These are phyloP conservation scores for Leccinum pachyderme DNA, from an alignment of 1,284 basidiomycete species.

Conservation along the genomic window DNA sequence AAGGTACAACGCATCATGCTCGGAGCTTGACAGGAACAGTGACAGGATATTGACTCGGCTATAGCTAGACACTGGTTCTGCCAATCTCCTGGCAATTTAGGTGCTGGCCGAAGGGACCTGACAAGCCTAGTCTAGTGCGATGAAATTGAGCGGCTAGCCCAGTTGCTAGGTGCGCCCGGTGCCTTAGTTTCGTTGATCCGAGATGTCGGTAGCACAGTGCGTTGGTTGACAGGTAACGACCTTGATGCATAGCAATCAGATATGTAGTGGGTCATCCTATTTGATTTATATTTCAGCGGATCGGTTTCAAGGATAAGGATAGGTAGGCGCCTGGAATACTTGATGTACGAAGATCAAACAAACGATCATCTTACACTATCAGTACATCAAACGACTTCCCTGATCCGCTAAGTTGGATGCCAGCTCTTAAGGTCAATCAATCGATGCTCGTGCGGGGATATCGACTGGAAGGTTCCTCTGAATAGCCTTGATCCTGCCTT, in stretches of 20 bases:
- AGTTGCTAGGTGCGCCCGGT: neutral
- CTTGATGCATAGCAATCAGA: neutral
- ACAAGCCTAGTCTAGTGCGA: neutral
- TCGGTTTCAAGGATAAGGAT: neutral
- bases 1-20: neutral
- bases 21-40: neutral
- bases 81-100: neutral
- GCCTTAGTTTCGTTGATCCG: neutral
- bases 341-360: neutral
- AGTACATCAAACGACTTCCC: neutral
- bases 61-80: neutral
- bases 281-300: too few species aligned
- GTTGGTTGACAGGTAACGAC: neutral
- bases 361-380: neutral
- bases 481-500: constrained; percentile 18
- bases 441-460: constrained; percentile 3
- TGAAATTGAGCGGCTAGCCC: neutral
- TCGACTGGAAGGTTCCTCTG: constrained; percentile 6
- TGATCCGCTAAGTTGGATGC: neutral
- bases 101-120: neutral
- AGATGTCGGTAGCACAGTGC: neutral
- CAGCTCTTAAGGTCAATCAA: neutral
- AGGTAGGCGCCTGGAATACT: neutral
- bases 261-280: neutral
- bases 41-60: neutral